Percentiles rank a stretch among this genome's conserved stretches.
These are phyloP conservation scores for Camellia lanceoleosa DNA, from an alignment of 148 eudicot genomes.

Conservation along the genomic window DNA sequence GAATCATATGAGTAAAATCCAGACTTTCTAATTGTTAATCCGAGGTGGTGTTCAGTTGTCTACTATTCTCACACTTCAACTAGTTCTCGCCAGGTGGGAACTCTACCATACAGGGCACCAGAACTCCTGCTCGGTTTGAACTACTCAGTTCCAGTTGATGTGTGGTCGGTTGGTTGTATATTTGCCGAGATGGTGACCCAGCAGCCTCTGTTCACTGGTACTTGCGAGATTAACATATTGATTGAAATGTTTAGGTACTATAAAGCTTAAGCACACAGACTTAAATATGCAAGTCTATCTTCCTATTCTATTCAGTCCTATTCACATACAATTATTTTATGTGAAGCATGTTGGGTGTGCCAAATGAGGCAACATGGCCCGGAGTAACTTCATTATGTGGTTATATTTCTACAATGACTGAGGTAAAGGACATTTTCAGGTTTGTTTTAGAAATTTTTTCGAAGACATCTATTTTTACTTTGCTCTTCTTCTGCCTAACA, in stretches of 20 bases:
- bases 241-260: not conserved
- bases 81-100: not conserved
- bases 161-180: not conserved
- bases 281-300: not conserved
- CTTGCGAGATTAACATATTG: not conserved
- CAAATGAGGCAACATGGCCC: not conserved
- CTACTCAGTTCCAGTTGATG: not conserved
- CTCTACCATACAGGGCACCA: not conserved
- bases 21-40: not conserved
- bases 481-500: not conserved
- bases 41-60: not conserved
- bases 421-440: not conserved
- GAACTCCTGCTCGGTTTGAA: not conserved
- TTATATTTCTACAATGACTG: not conserved
- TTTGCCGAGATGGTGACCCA: conserved; percentile 5
- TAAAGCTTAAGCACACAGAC: not conserved
- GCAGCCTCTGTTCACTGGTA: not conserved
- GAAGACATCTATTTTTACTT: not conserved
- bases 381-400: not conserved
- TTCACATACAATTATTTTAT: not conserved
- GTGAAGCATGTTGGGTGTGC: not conserved
- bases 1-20: not conserved
- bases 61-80: not conserved
- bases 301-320: not conserved
- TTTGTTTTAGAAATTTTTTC: not conserved